A percentile compares a stretch with the other conserved stretches of the same genome.
These are phyloP conservation scores for Tylopilus sp. DNA, from an alignment of 768 basidiomycete genomes.

Conservation along the genomic window DNA sequence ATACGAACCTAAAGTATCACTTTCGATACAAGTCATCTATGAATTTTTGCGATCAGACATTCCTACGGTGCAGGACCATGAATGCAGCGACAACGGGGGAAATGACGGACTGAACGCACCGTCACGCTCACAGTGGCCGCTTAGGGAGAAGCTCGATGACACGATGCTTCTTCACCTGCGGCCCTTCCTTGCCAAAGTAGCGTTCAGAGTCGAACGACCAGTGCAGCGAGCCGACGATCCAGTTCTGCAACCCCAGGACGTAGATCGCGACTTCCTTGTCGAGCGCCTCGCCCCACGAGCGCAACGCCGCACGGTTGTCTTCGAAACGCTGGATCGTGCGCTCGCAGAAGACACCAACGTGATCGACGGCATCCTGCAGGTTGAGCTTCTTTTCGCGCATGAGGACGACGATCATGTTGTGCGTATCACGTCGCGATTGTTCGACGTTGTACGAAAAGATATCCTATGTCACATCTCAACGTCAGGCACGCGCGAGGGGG, in stretches of 20 bases:
- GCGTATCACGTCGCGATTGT: constrained; percentile 63
- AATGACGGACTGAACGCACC: not conserved
- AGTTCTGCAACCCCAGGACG: constrained; percentile 60
- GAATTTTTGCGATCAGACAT: not conserved
- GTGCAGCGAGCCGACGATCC: constrained; percentile 69
- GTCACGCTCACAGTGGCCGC: constrained; percentile 18
- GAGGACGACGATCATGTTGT: constrained; percentile 72
- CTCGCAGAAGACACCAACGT: constrained; percentile 58
- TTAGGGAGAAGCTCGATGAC: constrained; percentile 49
- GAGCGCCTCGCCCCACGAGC: constrained; percentile 60
- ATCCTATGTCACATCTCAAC: constrained; percentile 39
- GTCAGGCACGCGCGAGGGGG: not conserved
- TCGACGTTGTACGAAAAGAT: constrained; percentile 77
- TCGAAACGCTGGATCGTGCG: constrained; percentile 52
- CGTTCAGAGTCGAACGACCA: constrained; percentile 71
- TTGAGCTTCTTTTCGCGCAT: constrained; percentile 56
- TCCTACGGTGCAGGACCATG: not conserved
- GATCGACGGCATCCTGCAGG: constrained; percentile 61
- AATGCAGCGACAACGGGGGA: not conserved
- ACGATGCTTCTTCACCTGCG: constrained; percentile 50
- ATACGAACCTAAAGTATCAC: constrained; percentile 1
- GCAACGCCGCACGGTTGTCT: constrained; percentile 44
- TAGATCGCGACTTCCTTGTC: constrained; percentile 58
- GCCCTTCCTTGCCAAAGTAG: constrained; percentile 62
- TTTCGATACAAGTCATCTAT: constrained; percentile 11